A percentile compares a stretch with the other conserved stretches of the same genome.
phyloP scores from a whole-genome alignment of 768 basidiomycete species.

The Brasilioporus rufonigricans region DNA sequence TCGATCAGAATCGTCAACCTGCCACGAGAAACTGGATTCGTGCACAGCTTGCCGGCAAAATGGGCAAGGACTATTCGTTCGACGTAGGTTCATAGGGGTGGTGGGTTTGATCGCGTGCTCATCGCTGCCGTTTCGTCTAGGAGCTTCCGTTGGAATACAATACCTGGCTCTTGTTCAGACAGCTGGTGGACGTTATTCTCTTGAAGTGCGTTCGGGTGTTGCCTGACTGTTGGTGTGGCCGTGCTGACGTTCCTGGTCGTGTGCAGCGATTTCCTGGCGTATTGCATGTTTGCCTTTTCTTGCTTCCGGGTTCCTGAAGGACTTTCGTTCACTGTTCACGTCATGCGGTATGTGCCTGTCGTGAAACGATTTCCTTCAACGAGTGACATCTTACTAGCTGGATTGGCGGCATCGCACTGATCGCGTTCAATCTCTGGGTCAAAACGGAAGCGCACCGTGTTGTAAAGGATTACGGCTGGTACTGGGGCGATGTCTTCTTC shows the following conservation, averaged over 20 bases:
- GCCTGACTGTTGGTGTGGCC: background rate
- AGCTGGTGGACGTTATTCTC: conserved; percentile 93
- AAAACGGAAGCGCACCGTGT: conserved; percentile 97
- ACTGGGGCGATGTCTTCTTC: conserved; percentile 93
- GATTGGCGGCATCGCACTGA: conserved; percentile 80
- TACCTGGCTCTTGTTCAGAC: conserved; percentile 93
- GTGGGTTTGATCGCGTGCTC: conserved; percentile 3
- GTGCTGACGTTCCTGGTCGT: conserved; percentile 3
- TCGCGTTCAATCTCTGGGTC: conserved; percentile 97
- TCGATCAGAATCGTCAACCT: conserved; percentile 71
- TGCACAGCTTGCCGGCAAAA: conserved; percentile 83
- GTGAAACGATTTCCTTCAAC: background rate
- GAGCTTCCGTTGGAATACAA: conserved; percentile 93
- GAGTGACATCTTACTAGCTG: conserved; percentile 50
- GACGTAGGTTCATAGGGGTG: conserved; percentile 53
- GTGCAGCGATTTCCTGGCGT: conserved; percentile 86
- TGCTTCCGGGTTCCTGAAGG: conserved; percentile 85
- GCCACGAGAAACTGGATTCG: conserved; percentile 77
- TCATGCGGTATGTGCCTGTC: conserved; percentile 61
- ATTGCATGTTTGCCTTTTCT: conserved; percentile 93
- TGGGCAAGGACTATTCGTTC: conserved; percentile 93
- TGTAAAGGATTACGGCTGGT: conserved; percentile 98
- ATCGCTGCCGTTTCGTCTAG: conserved; percentile 35
- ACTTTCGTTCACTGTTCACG: conserved; percentile 69
- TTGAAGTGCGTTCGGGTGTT: conserved; percentile 79